Evolutionary conservation across 2,329 filamentous ascomycete species (phyloP).

Genomic region (Arachnomyces sp.): DNA sequence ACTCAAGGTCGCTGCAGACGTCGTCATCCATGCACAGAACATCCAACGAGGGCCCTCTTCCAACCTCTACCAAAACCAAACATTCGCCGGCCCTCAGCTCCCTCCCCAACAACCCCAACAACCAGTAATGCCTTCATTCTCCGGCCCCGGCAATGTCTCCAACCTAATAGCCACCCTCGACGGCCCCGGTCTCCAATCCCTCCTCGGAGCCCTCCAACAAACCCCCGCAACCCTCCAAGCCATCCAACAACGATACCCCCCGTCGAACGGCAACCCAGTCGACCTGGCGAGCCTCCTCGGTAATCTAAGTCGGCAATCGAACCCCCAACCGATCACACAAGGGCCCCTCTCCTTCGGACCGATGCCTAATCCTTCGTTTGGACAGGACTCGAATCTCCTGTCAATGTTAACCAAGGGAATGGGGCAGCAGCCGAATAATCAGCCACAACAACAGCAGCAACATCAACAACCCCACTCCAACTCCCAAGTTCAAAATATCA

Average conservation of each 20-base stretch:
- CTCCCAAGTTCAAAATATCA: conserved; percentile 40
- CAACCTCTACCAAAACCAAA: conserved; percentile 29
- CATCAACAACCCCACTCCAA: conserved; percentile 26
- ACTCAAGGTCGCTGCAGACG: conserved; percentile 66
- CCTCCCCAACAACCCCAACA: conserved; percentile 24
- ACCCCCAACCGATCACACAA: conserved; percentile 1
- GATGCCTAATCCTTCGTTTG: conserved; percentile 18
- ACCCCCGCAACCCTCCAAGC: conserved; percentile 24
- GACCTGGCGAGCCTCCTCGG: conserved; percentile 20
- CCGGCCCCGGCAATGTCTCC: conserved; percentile 47
- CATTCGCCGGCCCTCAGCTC: conserved; percentile 28
- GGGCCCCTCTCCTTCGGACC: neutral
- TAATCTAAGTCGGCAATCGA: conserved; percentile 8
- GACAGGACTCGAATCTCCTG: conserved; percentile 29
- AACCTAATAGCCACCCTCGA: conserved; percentile 61
- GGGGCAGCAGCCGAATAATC: conserved; percentile 16
- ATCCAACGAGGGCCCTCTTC: conserved; percentile 27
- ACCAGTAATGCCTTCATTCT: conserved; percentile 25
- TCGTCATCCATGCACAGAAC: conserved; percentile 56
- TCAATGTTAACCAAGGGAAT: conserved; percentile 32
- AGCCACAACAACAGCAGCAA: conserved; percentile 15
- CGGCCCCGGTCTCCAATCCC: conserved; percentile 59
- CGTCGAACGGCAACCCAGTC: conserved; percentile 7
- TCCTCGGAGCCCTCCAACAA: conserved; percentile 54
- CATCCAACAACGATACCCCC: conserved; percentile 20